Evolutionary conservation across 2,329 filamentous ascomycete species (phyloP).

Genomic region (Penicillium sp.): DNA sequence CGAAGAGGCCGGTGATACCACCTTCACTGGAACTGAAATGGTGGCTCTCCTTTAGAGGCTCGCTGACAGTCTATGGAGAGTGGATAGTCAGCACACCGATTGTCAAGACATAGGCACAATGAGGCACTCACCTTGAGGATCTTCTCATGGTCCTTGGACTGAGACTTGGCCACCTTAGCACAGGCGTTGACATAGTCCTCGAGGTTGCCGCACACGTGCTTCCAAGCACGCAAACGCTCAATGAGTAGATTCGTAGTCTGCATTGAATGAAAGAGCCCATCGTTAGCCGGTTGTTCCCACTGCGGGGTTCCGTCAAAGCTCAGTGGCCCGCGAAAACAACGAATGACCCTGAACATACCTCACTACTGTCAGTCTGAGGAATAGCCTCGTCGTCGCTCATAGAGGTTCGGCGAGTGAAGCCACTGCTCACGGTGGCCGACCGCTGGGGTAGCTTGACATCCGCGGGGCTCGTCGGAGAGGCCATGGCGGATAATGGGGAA

Average conservation of each 20-base stretch:
- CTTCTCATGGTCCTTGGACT: slow-evolving; percentile 94
- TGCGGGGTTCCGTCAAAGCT: not conserved
- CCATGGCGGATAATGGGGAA: slow-evolving; percentile 21
- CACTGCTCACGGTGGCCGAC: slow-evolving; percentile 33
- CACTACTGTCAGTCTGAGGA: slow-evolving; percentile 42
- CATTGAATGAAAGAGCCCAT: not conserved
- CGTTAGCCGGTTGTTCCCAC: slow-evolving; percentile 1
- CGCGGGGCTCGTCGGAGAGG: slow-evolving; percentile 28
- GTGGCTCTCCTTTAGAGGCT: slow-evolving; percentile 81
- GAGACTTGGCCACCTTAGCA: slow-evolving; percentile 79
- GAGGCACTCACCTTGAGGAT: slow-evolving; percentile 68
- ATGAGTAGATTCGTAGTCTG: slow-evolving; percentile 76
- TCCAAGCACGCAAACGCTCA: slow-evolving; percentile 91
- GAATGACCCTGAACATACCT: slow-evolving; percentile 28
- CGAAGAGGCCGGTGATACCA: slow-evolving; percentile 84
- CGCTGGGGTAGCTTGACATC: slow-evolving; percentile 34
- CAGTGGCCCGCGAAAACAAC: not conserved
- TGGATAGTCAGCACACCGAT: not conserved
- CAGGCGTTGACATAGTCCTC: slow-evolving; percentile 85
- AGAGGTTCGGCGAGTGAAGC: slow-evolving; percentile 33
- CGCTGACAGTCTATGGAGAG: slow-evolving; percentile 66
- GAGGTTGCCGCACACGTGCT: slow-evolving; percentile 85
- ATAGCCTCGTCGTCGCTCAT: slow-evolving; percentile 43
- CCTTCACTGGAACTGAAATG: slow-evolving; percentile 92
- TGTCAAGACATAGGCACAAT: not conserved